Conservation (phyloP, 768 basidiomycete species). For the Russula dissimulans region DNA sequence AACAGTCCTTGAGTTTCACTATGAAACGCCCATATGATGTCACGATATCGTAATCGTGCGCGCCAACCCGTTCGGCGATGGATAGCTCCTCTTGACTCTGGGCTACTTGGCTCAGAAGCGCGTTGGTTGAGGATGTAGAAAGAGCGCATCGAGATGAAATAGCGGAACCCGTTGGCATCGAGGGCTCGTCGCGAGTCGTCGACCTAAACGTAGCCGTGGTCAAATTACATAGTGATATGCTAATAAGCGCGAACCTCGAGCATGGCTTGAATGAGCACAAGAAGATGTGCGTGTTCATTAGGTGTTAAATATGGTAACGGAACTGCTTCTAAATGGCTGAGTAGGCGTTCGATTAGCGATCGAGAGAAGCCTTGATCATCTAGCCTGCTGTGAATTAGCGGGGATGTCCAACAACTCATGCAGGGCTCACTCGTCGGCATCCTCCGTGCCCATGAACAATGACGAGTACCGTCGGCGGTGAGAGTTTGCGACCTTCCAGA, state of each 20-base stretch:
- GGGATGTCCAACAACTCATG: not conserved
- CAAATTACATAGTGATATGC: not conserved
- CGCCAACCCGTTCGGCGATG: slow-evolving; percentile 48
- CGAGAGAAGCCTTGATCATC: slow-evolving; percentile 55
- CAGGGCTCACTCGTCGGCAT: slow-evolving; percentile 37
- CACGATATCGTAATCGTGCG: slow-evolving; percentile 80
- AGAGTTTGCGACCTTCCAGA: slow-evolving; percentile 6
- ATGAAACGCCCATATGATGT: slow-evolving; percentile 96
- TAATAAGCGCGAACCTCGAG: slow-evolving; percentile 51
- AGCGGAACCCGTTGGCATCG: slow-evolving; percentile 87
- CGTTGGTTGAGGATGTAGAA: slow-evolving; percentile 80
- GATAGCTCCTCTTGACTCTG: slow-evolving; percentile 33
- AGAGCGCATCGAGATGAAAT: slow-evolving; percentile 85
- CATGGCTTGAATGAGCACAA: slow-evolving; percentile 79
- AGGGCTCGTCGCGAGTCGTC: slow-evolving; percentile 86
- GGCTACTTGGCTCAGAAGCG: slow-evolving; percentile 40
- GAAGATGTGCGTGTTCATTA: slow-evolving; percentile 76
- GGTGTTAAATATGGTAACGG: slow-evolving; percentile 63
- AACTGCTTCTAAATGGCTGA: slow-evolving; percentile 52
- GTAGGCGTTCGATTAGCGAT: slow-evolving; percentile 46
- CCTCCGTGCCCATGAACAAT: slow-evolving; percentile 43
- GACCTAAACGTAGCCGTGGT: slow-evolving; percentile 39
- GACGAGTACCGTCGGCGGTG: slow-evolving; percentile 37
- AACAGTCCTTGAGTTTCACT: slow-evolving; percentile 89
- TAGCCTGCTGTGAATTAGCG: slow-evolving; percentile 23